Conservation (phyloP, 441 rosid genomes). For the Bocquillonia castaneifolia region DNA sequence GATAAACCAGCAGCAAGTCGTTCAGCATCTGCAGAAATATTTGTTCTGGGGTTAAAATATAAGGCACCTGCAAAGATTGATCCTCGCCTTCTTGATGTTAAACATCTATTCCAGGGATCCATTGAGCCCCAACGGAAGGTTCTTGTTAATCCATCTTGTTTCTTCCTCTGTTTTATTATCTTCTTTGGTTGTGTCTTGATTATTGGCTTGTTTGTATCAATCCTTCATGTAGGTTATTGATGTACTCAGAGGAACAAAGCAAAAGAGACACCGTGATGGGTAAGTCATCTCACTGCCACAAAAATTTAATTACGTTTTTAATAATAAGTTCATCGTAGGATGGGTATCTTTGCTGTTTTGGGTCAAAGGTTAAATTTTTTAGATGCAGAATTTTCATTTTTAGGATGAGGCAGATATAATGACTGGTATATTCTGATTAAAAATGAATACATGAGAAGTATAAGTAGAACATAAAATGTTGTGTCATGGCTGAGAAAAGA, state of each 20-base stretch:
- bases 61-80: constrained; percentile 92
- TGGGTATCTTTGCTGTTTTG: background rate
- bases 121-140: constrained; percentile 62
- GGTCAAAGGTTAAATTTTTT: background rate
- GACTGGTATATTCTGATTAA: background rate
- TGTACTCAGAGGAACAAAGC: constrained; percentile 64
- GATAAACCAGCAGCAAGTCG: constrained; percentile 91
- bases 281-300: constrained; percentile 27
- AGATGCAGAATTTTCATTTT: background rate
- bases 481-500: constrained; percentile 4
- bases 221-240: constrained; percentile 54
- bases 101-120: constrained; percentile 66
- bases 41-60: constrained; percentile 64
- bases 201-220: constrained; percentile 7
- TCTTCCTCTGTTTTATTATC: background rate
- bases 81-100: constrained; percentile 75
- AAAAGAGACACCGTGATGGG: constrained; percentile 86
- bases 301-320: background rate
- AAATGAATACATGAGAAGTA: background rate
- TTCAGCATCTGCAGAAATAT: constrained; percentile 82
- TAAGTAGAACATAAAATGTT: background rate
- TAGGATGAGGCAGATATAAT: background rate
- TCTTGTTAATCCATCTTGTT: background rate
- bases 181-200: background rate
- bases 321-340: background rate